phyloP scores from a whole-genome alignment of 805 yeast genomes.

The Suhomyces kilbournensis region DNA sequence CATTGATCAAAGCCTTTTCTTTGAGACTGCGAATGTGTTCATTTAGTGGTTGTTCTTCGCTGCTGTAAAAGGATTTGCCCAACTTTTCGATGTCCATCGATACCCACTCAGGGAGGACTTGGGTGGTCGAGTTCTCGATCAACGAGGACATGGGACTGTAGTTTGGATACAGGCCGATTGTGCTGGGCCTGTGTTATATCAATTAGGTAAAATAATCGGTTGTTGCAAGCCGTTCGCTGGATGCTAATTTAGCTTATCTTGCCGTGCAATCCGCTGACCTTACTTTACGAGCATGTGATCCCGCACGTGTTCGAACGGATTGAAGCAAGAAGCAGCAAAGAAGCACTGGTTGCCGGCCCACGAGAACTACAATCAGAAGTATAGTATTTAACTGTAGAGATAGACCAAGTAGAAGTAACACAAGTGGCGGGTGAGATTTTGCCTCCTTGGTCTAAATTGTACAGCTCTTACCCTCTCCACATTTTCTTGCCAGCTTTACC shows the following conservation, averaged over 20 bases:
- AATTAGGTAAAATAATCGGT: not conserved
- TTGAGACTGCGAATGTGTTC: conserved; percentile 38
- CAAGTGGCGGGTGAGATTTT: not conserved
- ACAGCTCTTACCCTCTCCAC: no score
- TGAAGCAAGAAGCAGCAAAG: not conserved
- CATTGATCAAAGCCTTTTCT: conserved; percentile 35
- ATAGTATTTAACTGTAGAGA: not conserved
- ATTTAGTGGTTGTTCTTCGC: conserved; percentile 38
- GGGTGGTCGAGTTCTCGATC: not conserved
- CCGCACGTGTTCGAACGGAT: not conserved
- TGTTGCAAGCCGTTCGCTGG: not conserved
- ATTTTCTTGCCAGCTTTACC: not conserved
- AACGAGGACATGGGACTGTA: not conserved
- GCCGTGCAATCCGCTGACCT: not conserved
- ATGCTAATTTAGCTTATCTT: not conserved
- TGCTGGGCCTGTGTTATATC: not conserved
- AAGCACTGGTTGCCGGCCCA: not conserved
- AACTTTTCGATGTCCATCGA: conserved; percentile 47
- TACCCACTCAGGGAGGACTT: conserved; percentile 44
- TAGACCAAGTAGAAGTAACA: not conserved
- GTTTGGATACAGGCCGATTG: not conserved
- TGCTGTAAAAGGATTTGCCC: conserved; percentile 44
- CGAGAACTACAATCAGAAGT: not conserved
- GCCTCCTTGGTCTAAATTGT: no score
- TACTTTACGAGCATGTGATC: not conserved